phyloP scores from a whole-genome alignment of 805 yeast genomes.

The Wickerhamomyces subpelliculosus region DNA sequence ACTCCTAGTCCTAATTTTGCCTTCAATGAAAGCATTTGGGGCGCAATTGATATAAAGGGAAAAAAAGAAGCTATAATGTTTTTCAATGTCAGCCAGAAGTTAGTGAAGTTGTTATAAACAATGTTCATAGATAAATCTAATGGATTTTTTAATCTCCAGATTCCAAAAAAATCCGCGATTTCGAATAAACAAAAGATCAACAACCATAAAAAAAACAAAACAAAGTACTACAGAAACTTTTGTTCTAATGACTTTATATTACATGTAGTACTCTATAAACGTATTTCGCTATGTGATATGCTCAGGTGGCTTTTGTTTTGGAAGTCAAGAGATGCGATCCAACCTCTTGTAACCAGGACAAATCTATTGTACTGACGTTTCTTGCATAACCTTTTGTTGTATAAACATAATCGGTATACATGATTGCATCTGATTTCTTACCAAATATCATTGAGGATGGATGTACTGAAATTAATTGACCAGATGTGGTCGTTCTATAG shows the following conservation, averaged over 20 bases:
- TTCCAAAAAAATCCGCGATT: no score
- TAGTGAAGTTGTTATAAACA: neutral
- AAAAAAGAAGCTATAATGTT: neutral
- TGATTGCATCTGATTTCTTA: constrained; percentile 70
- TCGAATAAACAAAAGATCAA: no score
- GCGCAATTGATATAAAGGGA: neutral
- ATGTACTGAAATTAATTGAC: constrained; percentile 81
- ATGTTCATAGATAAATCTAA: no score
- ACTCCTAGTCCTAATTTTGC: constrained; percentile 22
- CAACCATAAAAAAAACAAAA: no score
- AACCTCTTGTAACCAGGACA: constrained; percentile 80
- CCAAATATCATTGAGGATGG: constrained; percentile 90
- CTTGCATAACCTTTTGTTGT: constrained; percentile 93
- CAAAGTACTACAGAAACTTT: no score
- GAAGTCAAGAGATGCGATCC: constrained; percentile 15
- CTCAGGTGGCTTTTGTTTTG: constrained; percentile 4
- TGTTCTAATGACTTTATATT: no score
- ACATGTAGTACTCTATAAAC: no score
- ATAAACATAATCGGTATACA: constrained; percentile 92
- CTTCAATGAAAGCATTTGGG: neutral
- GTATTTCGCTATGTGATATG: neutral
- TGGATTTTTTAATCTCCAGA: no score
- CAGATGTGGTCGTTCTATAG: constrained; percentile 76
- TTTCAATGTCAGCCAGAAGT: neutral
- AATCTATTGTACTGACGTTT: constrained; percentile 72